Base-by-base conservation (phyloP, 495 filamentous ascomycete species). In the Lineolata rhizophorae region DNA sequence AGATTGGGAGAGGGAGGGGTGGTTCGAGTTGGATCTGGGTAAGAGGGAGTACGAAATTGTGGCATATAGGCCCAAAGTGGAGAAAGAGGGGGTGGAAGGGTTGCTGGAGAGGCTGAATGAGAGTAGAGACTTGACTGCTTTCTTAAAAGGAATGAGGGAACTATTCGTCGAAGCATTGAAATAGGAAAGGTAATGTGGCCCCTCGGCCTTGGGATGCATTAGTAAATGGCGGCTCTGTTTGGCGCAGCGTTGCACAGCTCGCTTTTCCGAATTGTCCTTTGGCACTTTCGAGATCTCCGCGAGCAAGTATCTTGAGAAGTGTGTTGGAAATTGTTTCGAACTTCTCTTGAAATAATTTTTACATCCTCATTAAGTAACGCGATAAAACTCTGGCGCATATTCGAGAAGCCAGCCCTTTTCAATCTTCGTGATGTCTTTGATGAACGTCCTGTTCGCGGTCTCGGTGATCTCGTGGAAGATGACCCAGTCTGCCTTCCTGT, bases 401-500 rank as follows among this genome's bases (percentile, higher is more conserved):
- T 95, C 84, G 30, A 87, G 39, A 38, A 97, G 62, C 72, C 85
- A 97, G 27, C 57, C 60, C 60, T 79, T 92, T 51, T 93, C 76
- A 36, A 95, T 81, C 59, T 76, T 83, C 3, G 76, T 87, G 33
- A 93, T 57, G 56, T 97, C 87, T 27, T 84, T 64, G 34, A 97
- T 92, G 40, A 74, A 95, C 0, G 66, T 83, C 59, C 94, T 95
- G 35, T 67, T 64, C 11, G 79, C 76, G 14, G 79, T 90, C 53
- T 97, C 83, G 60, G 93, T 69, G 31, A 94, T 69, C 49, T 95
- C 90, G 45, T 90, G 77, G 46, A 95, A 97, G 26, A 97, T 69
- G 6, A 97, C 84, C 87, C 87, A 97, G 41, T 95, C 85, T 12
- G 79, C 82, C 58, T 91, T 94, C 27, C 87, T 70, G 54, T 94